Evolutionary conservation across 179 eudicot genomes (phyloP).

Genomic region (Nepenthes alata): DNA sequence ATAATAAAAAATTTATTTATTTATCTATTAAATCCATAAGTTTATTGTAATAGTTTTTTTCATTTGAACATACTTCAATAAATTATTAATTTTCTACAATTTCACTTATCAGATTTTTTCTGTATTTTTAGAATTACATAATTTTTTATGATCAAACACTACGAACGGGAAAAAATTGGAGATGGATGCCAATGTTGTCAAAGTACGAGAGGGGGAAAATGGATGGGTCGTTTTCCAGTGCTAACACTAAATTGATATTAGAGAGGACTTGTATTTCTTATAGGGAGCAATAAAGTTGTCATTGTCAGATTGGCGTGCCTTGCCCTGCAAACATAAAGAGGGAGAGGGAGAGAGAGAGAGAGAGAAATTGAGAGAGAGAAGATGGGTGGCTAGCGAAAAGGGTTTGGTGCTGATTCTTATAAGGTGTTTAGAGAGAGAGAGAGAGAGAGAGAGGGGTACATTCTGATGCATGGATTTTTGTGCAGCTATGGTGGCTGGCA

Average conservation of each 20-base stretch:
- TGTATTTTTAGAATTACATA: too few relatives aligned
- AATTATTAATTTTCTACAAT: too few relatives aligned
- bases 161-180: not conserved
- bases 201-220: conserved; percentile 8
- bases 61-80: too few relatives aligned
- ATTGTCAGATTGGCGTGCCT: conserved; percentile 26
- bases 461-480: conserved; percentile 36
- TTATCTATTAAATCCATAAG: too few relatives aligned
- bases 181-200: conserved; percentile 1
- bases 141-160: too few relatives aligned
- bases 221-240: conserved; percentile 13
- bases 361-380: conserved; percentile 2
- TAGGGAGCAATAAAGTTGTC: conserved; percentile 8
- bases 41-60: too few relatives aligned
- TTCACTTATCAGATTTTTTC: too few relatives aligned
- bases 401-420: conserved; percentile 21
- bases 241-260: too few relatives aligned
- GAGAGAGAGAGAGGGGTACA: conserved; percentile 18
- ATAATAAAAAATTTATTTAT: too few relatives aligned
- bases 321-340: not conserved
- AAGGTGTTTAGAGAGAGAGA: conserved; percentile 11
- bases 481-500: conserved; percentile 50
- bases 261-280: conserved; percentile 4
- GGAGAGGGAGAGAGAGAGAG: not conserved
- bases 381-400: not conserved